A percentile compares a stretch with the other conserved stretches of the same genome.
Evolutionary conservation across 306 rosid genomes (phyloP).

Genomic region (Vigna mungo): DNA sequence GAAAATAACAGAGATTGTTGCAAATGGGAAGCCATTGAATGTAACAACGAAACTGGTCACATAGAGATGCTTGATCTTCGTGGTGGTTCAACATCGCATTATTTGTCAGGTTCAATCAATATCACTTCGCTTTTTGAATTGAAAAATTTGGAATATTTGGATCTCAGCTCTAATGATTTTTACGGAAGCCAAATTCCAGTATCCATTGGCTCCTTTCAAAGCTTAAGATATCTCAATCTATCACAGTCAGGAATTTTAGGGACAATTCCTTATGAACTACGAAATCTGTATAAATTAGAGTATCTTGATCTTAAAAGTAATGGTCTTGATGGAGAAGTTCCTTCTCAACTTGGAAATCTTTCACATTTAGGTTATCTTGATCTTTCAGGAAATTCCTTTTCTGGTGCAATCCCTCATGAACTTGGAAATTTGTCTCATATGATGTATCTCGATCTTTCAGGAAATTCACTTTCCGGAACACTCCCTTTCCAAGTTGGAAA

Average conservation of each 20-base stretch:
- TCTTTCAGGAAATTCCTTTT: background rate
- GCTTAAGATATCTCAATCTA: constrained; percentile 34
- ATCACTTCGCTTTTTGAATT: background rate
- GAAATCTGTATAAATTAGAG: background rate
- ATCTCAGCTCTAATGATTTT: background rate
- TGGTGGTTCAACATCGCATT: background rate
- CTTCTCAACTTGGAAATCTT: constrained; percentile 12
- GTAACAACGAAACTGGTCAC: background rate
- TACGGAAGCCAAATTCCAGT: background rate
- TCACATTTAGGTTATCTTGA: background rate
- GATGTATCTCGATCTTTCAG: too few species aligned
- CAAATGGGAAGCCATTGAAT: background rate
- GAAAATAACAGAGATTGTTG: background rate
- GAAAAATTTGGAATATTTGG: constrained; percentile 7
- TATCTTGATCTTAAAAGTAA: background rate
- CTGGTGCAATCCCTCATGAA: too few species aligned
- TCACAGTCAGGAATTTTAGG: rapidly evolving
- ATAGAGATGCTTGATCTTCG: background rate
- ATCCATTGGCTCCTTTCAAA: background rate
- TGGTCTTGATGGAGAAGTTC: background rate
- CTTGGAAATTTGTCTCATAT: too few species aligned
- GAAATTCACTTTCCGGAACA: background rate
- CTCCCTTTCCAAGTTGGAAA: constrained; percentile 8
- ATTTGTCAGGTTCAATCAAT: background rate
- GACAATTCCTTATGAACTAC: background rate